Conservation (phyloP, 306 rosid genomes). For the Albizia julibrissin region DNA sequence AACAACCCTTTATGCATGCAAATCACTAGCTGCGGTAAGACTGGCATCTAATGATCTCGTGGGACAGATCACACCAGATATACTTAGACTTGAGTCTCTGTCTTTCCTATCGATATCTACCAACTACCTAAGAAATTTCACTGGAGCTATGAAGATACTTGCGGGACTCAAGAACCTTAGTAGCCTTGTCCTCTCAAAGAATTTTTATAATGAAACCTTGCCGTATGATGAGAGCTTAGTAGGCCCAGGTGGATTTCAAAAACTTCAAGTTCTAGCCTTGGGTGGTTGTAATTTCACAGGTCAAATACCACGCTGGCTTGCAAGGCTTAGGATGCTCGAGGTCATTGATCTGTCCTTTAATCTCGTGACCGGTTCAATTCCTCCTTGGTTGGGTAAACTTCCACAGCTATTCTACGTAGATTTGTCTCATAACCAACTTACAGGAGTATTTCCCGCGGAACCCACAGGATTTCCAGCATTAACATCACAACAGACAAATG, state of each 20-base stretch:
- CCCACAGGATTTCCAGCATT: conserved; percentile 63
- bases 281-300: conserved; percentile 80
- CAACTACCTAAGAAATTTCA: conserved; percentile 59
- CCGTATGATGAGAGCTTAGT: conserved; percentile 53
- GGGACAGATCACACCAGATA: conserved; percentile 68
- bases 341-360: conserved; percentile 80
- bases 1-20: conserved; percentile 71
- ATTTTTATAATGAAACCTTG: conserved; percentile 54
- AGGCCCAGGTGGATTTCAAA: conserved; percentile 63
- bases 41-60: conserved; percentile 61
- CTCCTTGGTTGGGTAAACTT: conserved; percentile 70
- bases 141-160: conserved; percentile 65
- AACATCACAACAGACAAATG: conserved; percentile 47
- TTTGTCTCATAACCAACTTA: conserved; percentile 60
- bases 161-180: conserved; percentile 65
- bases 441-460: conserved; percentile 64
- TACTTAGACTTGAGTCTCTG: conserved; percentile 58
- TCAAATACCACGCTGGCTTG: conserved; percentile 74
- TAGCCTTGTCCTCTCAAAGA: conserved; percentile 63
- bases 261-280: conserved; percentile 67
- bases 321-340: conserved; percentile 60
- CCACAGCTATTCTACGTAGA: conserved; percentile 81
- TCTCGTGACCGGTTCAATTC: conserved; percentile 61
- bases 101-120: conserved; percentile 75
- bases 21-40: conserved; percentile 74